Base-by-base conservation (phyloP, 192 early-diverging fungal species). In the Rhizophagus prolifer region DNA sequence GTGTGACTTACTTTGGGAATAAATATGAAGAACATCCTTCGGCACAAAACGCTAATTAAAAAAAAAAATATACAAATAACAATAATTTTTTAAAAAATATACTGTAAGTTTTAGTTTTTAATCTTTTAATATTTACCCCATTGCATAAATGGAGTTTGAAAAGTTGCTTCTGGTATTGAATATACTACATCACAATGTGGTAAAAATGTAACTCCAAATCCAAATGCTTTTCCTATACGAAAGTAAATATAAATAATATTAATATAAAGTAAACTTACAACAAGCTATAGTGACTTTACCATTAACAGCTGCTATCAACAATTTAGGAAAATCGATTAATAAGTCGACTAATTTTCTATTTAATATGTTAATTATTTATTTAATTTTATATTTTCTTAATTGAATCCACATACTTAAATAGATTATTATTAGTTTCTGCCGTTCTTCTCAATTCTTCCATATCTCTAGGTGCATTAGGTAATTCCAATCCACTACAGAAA, bases 71-170 rank as follows among this genome's bases (percentile, higher is more conserved):
- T 38, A 5, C 36, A 38, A 8, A 73, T 16, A n/a, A 25, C 23
- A 25, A 31, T 7, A 21, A 78, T n/a, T 65, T 31, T 31, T 9
- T 21, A 60, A 4, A 34, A n/a, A 38, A 47, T 4, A 7, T 36
- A 38, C 36, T 38, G 7, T 38, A 8, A 34, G 31, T 3, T 38
- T 38, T 38, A 36, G 2, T 7, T 0, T 36, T 38, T 38, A 38
- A 38, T 38, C 36, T 8, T 38, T 38, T 38, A 38, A 30, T 38
- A 58, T 72, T 69, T 80, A 85, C 85, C 91, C 44, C 92, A 83
- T 68, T 91, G 85, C 82, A 92, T 91, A 80, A 94, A 94, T 21
- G 93, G 93, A 13, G 91, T 92, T 23, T 81, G 85, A 80, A 92
- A 94, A 13, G 86, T 86, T 14, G 92, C 90, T 26, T 89, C 80